These are phyloP conservation scores for Oryza longistaminata DNA, from an alignment of 176 grass and related monocot species.

Conservation along the genomic window DNA sequence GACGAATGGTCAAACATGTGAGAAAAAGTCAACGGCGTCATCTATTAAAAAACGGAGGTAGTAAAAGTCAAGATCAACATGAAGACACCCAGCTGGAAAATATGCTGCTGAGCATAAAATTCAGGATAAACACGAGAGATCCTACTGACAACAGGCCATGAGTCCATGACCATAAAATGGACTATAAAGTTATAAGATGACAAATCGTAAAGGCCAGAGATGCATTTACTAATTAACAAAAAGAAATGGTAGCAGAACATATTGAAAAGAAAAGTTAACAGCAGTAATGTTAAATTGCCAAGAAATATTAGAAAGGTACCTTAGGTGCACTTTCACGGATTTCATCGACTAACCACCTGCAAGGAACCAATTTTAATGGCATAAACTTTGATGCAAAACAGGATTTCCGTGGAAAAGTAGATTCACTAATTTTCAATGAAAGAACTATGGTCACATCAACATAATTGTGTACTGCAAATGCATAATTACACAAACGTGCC, in stretches of 20 bases:
- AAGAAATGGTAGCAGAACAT: background rate
- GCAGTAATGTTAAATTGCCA: constrained; percentile 20
- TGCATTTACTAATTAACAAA: constrained; percentile 19
- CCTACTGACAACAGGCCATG: background rate
- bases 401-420: background rate
- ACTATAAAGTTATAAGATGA: background rate
- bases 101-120: constrained; percentile 12
- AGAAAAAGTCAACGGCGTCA: too few relatives aligned
- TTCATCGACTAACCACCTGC: constrained; percentile 97
- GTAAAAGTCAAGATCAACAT: background rate
- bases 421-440: background rate
- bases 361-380: constrained; percentile 26
- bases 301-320: constrained; percentile 40
- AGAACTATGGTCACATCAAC: background rate
- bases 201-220: background rate
- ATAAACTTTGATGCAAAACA: constrained; percentile 20
- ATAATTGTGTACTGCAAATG: background rate
- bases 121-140: constrained; percentile 4
- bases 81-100: constrained; percentile 22
- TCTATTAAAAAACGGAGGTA: too few relatives aligned
- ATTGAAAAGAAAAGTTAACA: constrained; percentile 6
- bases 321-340: constrained; percentile 87
- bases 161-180: constrained; percentile 23
- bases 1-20: too few relatives aligned
- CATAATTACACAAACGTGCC: background rate